phyloP scores from a whole-genome alignment of 305 asterid species.

The Solanum hybrid region DNA sequence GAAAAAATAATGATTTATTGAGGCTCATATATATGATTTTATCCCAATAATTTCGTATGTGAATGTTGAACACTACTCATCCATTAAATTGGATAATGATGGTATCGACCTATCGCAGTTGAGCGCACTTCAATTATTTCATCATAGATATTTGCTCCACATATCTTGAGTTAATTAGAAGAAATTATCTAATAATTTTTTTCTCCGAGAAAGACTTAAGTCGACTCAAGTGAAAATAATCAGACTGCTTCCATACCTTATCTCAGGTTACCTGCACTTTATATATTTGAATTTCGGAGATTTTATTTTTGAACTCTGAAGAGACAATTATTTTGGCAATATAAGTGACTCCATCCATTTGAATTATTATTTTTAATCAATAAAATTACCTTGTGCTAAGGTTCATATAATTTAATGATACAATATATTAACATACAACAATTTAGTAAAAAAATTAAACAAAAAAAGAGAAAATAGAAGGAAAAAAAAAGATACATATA shows the following conservation, averaged over 20 bases:
- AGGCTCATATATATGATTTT: not conserved
- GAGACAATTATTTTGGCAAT: not conserved
- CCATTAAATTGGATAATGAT: no score
- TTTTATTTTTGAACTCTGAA: not conserved
- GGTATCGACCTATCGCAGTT: not conserved
- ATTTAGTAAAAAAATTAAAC: not conserved
- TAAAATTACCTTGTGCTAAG: not conserved
- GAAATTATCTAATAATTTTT: no score
- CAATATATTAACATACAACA: not conserved
- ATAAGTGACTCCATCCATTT: not conserved
- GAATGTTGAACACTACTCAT: not conserved
- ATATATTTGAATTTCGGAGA: no score
- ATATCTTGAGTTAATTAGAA: no score
- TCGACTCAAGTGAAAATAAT: no score
- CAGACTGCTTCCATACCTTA: no score
- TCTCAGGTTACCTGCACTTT: no score
- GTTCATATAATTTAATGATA: not conserved
- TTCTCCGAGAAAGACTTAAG: no score
- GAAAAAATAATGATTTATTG: not conserved
- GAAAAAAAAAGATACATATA: not conserved
- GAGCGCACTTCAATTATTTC: no score
- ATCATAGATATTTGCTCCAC: fast-evolving
- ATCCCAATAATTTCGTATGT: not conserved
- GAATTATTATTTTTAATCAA: not conserved
- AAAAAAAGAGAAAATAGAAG: not conserved